Evolutionary conservation across 768 basidiomycete species (phyloP).

Genomic region (Phanerodontia chrysosporium): DNA sequence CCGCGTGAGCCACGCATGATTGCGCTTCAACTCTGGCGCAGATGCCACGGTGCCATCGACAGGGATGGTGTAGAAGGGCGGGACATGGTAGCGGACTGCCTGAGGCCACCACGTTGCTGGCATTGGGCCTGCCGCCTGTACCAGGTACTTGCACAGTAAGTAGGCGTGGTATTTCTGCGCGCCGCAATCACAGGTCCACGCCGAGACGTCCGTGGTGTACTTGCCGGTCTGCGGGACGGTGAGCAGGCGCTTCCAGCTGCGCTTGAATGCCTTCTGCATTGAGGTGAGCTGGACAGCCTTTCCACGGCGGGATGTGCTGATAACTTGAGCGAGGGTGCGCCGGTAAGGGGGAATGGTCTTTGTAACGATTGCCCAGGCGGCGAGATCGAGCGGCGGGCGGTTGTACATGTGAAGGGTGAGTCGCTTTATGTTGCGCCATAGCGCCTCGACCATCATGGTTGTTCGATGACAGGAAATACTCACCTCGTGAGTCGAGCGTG

Average conservation of each 20-base stretch:
- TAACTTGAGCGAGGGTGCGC: not conserved
- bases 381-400: slow-evolving; percentile 9
- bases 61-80: slow-evolving; percentile 13
- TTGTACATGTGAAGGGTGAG: slow-evolving; percentile 9
- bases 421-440: slow-evolving; percentile 11
- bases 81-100: slow-evolving; percentile 3
- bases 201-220: slow-evolving; percentile 1
- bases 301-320: not conserved
- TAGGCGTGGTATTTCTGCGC: slow-evolving; percentile 13
- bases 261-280: slow-evolving; percentile 4
- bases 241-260: slow-evolving; percentile 6
- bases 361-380: slow-evolving; percentile 8
- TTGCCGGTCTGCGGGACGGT: slow-evolving; percentile 2
- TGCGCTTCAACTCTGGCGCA: not conserved
- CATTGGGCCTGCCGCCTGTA: slow-evolving; percentile 4
- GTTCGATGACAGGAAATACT: slow-evolving; percentile 10
- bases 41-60: not conserved
- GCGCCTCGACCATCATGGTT: slow-evolving; percentile 15
- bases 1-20: slow-evolving; percentile 3
- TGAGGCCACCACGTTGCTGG: not conserved
- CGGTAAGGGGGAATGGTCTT: slow-evolving; percentile 8
- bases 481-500: slow-evolving; percentile 12
- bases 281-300: not conserved
- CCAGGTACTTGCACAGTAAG: slow-evolving; percentile 14
- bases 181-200: slow-evolving; percentile 14